Percentiles rank a stretch among this genome's conserved stretches.
phyloP scores from a whole-genome alignment of 2,329 filamentous ascomycete genomes.

The Xylaria digitata region DNA sequence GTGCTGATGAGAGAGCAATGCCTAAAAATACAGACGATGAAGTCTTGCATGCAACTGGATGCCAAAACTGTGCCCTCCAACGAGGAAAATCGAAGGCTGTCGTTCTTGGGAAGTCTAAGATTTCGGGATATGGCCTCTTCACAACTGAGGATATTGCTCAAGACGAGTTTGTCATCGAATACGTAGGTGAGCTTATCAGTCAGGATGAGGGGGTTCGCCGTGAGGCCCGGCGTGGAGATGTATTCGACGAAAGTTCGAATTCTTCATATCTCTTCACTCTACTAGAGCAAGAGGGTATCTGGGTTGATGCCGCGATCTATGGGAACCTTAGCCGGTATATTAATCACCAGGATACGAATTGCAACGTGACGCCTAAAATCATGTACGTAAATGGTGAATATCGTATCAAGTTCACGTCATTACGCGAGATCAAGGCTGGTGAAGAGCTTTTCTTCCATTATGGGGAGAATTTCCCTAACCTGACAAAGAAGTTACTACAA shows the following conservation, averaged over 20 bases:
- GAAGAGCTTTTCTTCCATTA: slow-evolving; percentile 88
- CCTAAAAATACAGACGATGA: slow-evolving; percentile 73
- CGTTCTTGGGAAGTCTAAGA: slow-evolving; percentile 75
- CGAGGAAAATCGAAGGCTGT: slow-evolving; percentile 73
- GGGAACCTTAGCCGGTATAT: slow-evolving; percentile 87
- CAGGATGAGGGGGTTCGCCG: slow-evolving; percentile 76
- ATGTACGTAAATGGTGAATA: slow-evolving; percentile 80
- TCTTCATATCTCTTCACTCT: slow-evolving; percentile 74
- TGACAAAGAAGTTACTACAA: slow-evolving; percentile 64
- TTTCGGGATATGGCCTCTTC: slow-evolving; percentile 81
- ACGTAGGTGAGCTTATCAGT: slow-evolving; percentile 80
- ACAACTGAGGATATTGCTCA: slow-evolving; percentile 73
- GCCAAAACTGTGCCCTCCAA: slow-evolving; percentile 79
- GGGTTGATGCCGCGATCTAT: slow-evolving; percentile 79
- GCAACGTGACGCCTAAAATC: slow-evolving; percentile 73
- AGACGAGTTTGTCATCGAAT: slow-evolving; percentile 83
- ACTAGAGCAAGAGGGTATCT: slow-evolving; percentile 69
- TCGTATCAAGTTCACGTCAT: slow-evolving; percentile 79
- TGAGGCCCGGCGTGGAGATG: slow-evolving; percentile 69
- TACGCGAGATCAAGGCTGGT: slow-evolving; percentile 73
- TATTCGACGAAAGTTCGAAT: slow-evolving; percentile 71
- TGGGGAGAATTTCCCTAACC: slow-evolving; percentile 73
- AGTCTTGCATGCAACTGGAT: slow-evolving; percentile 66
- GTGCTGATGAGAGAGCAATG: slow-evolving; percentile 75
- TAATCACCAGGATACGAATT: slow-evolving; percentile 75